Evolutionary conservation across 371 early-diverging fungal species (phyloP).

Genomic region (Smittium culicis): DNA sequence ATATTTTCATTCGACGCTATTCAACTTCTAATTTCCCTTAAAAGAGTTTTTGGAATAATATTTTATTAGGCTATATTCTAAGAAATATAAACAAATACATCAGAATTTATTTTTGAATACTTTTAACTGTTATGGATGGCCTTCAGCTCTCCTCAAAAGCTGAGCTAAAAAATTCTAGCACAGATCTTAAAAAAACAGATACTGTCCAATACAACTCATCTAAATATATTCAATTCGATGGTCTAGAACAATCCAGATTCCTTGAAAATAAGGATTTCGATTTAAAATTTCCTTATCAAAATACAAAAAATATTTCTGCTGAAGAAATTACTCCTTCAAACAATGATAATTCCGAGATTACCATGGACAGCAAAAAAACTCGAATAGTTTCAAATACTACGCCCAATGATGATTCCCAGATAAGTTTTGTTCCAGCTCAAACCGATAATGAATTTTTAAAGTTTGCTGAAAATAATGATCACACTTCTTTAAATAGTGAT

Average conservation of each 20-base stretch:
- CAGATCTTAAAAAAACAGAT: background rate
- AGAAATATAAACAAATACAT: too few relatives aligned
- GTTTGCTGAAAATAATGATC: background rate
- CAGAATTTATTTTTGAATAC: too few relatives aligned
- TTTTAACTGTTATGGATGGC: too few relatives aligned
- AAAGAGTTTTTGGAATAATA: too few relatives aligned
- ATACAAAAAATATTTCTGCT: background rate
- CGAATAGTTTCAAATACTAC: background rate
- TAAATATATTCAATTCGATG: background rate
- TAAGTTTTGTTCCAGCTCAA: too few relatives aligned
- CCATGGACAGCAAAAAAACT: background rate
- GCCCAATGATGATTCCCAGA: background rate
- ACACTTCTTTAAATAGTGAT: background rate
- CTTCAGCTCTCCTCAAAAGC: too few relatives aligned
- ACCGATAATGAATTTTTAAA: background rate
- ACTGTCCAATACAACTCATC: background rate
- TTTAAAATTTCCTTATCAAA: too few relatives aligned
- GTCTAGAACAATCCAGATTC: background rate
- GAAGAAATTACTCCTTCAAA: background rate
- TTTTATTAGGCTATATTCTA: too few relatives aligned
- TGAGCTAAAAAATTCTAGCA: too few relatives aligned
- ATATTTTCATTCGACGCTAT: too few relatives aligned
- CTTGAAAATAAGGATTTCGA: background rate
- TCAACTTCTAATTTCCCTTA: too few relatives aligned
- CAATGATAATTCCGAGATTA: background rate